A percentile compares a stretch with the other conserved stretches of the same genome.
phyloP scores from a whole-genome alignment of 768 basidiomycete genomes.

The Nidula microcarpa region DNA sequence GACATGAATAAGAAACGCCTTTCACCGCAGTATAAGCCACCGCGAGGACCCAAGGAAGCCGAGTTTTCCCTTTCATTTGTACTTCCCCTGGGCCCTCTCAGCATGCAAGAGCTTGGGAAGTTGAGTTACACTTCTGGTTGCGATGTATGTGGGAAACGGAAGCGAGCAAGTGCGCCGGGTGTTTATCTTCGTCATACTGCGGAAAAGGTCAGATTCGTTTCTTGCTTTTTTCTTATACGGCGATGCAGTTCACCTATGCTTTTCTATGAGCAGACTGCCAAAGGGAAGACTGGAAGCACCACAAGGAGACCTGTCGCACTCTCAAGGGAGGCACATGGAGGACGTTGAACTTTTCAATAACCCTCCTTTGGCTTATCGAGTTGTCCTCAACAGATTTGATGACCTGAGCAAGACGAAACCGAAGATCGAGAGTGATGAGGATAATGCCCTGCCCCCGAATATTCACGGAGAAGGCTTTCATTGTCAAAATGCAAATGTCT shows the following conservation, averaged over 20 bases:
- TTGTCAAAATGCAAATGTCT: conserved; percentile 34
- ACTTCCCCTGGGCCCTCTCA: conserved; percentile 31
- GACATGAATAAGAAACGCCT: conserved; percentile 25
- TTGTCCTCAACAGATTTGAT: conserved; percentile 18
- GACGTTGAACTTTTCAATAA: conserved; percentile 17
- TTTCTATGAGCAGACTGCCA: conserved; percentile 29
- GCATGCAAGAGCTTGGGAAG: conserved; percentile 30
- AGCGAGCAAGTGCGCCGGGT: conserved; percentile 28
- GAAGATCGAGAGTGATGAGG: conserved; percentile 1
- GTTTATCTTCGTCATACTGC: conserved; percentile 31
- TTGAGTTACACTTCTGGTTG: conserved; percentile 30
- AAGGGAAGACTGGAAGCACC: conserved; percentile 32
- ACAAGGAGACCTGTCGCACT: conserved; percentile 30
- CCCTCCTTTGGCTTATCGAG: neutral
- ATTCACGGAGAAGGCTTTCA: conserved; percentile 29
- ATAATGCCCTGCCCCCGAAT: conserved; percentile 18
- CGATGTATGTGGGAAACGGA: conserved; percentile 29
- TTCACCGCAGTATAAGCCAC: conserved; percentile 17
- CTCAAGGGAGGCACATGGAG: conserved; percentile 36
- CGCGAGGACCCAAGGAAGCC: conserved; percentile 13
- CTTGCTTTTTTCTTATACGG: too few relatives aligned
- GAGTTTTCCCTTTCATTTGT: conserved; percentile 23
- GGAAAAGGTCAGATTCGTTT: conserved; percentile 19
- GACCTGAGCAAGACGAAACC: conserved; percentile 5
- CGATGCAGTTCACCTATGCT: neutral